Percentiles rank a stretch among this genome's conserved stretches.
phyloP scores from a whole-genome alignment of 176 grass and related monocot species.

The Bonia amplexicaulis region DNA sequence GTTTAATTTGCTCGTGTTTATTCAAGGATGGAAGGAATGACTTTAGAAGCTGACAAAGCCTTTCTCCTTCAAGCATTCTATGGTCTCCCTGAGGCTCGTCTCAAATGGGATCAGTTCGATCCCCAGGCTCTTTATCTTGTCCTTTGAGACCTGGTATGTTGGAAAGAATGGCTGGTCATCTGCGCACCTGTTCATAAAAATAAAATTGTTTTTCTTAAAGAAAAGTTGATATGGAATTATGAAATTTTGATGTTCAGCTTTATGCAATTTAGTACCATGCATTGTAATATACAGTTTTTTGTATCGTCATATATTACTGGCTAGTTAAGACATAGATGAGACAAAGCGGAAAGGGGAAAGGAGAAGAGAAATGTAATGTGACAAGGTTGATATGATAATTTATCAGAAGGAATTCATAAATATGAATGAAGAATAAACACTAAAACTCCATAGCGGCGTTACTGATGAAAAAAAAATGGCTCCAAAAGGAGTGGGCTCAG shows the following conservation, averaged over 20 bases:
- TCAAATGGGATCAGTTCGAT: constrained; percentile 44
- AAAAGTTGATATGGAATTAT: not conserved
- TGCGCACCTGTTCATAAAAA: constrained; percentile 31
- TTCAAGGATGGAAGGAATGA: not conserved
- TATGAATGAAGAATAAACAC: not conserved
- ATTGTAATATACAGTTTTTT: not conserved
- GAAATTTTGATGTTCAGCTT: not conserved
- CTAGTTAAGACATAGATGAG: not conserved
- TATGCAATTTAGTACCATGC: not conserved
- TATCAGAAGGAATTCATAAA: not conserved
- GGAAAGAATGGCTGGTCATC: constrained; percentile 47
- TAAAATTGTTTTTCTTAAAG: not conserved
- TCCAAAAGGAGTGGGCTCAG: not conserved
- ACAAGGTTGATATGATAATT: not conserved
- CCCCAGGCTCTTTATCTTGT: constrained; percentile 46
- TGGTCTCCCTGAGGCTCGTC: constrained; percentile 41
- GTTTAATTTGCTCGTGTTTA: not conserved
- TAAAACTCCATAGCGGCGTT: not conserved
- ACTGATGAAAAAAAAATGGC: not conserved
- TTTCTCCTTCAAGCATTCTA: constrained; percentile 51
- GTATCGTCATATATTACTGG: not conserved
- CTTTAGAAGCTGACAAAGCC: constrained; percentile 37
- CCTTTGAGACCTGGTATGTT: constrained; percentile 51
- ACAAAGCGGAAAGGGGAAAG: not conserved
- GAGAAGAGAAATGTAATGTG: not conserved